These are phyloP conservation scores for Rhodotorula sp. DNA, from an alignment of 1,284 basidiomycete genomes.

Conservation along the genomic window DNA sequence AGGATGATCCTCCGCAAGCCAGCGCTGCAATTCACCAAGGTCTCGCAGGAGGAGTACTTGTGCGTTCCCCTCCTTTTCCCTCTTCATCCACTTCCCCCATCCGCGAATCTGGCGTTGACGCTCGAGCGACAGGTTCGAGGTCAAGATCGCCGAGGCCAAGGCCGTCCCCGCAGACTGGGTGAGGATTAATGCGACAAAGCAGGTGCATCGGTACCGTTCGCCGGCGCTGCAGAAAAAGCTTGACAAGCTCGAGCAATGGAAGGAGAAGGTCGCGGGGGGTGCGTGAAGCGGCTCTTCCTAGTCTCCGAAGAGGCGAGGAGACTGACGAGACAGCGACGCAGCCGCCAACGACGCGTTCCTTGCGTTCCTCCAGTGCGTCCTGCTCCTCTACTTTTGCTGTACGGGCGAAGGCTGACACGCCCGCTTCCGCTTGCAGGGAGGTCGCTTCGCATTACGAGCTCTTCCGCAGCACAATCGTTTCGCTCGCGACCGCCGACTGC, in stretches of 20 bases:
- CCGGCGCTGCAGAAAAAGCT: constrained; percentile 67
- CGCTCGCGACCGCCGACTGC: constrained; percentile 79
- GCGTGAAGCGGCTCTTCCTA: not conserved
- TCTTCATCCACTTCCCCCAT: constrained; percentile 57
- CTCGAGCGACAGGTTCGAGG: constrained; percentile 57
- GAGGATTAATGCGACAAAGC: constrained; percentile 75
- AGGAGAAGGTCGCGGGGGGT: constrained; percentile 70
- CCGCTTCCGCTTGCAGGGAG: not conserved
- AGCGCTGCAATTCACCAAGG: constrained; percentile 70
- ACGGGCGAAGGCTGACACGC: not conserved
- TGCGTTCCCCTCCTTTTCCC: constrained; percentile 29
- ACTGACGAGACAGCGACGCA: not conserved
- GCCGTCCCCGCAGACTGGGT: constrained; percentile 79
- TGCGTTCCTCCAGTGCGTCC: constrained; percentile 64
- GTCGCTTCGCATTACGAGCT: constrained; percentile 58
- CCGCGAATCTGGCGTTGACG: not conserved
- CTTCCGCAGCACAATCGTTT: constrained; percentile 71
- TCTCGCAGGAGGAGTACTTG: constrained; percentile 54
- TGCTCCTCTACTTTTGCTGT: constrained; percentile 57
- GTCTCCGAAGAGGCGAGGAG: too few relatives aligned
- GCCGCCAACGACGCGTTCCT: constrained; percentile 66
- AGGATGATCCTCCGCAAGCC: constrained; percentile 74
- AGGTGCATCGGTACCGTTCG: constrained; percentile 75
- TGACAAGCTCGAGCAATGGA: constrained; percentile 72
- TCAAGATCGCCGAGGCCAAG: constrained; percentile 70